These are phyloP conservation scores for Alternaria tenuissima DNA, from an alignment of 2,329 filamentous ascomycete species.

Conservation along the genomic window DNA sequence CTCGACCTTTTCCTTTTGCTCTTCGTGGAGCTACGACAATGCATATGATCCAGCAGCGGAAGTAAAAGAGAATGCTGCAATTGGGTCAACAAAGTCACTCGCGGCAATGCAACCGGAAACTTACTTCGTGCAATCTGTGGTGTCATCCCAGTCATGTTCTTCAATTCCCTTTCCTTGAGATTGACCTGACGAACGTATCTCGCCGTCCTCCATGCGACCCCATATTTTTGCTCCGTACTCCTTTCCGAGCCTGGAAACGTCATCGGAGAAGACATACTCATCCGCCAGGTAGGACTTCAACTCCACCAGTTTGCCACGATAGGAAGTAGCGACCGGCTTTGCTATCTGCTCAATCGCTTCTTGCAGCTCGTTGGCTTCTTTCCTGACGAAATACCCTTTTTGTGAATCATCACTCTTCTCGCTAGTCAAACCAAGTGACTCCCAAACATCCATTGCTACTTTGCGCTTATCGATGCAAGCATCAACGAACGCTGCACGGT, in stretches of 20 bases:
- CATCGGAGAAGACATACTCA: conserved; percentile 8
- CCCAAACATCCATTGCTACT: conserved; percentile 7
- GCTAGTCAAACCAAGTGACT: conserved; percentile 17
- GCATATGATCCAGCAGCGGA: conserved; percentile 24
- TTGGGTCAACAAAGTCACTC: background rate
- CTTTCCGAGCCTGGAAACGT: conserved; percentile 8
- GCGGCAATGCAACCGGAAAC: background rate
- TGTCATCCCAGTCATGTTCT: conserved; percentile 15
- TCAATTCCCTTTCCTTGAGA: conserved; percentile 3
- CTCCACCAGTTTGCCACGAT: conserved; percentile 3
- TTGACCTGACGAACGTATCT: conserved; percentile 5
- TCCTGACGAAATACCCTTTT: conserved; percentile 11
- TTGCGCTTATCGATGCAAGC: conserved; percentile 17
- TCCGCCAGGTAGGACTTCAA: conserved; percentile 7
- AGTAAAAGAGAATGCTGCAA: conserved; percentile 17
- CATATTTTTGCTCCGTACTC: conserved; percentile 18
- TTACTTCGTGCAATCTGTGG: conserved; percentile 12
- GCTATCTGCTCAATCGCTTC: conserved; percentile 17
- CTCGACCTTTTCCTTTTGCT: conserved; percentile 10
- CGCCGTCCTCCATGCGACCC: conserved; percentile 5
- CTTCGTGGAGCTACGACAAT: conserved; percentile 9
- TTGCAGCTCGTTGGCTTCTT: conserved; percentile 17
- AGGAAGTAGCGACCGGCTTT: background rate
- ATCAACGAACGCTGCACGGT: conserved; percentile 16
- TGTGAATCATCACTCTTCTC: background rate